Percentiles rank a stretch among this genome's conserved stretches.
Conservation (phyloP, 2,329 filamentous ascomycete genomes). For the Fusarium sacchari region DNA sequence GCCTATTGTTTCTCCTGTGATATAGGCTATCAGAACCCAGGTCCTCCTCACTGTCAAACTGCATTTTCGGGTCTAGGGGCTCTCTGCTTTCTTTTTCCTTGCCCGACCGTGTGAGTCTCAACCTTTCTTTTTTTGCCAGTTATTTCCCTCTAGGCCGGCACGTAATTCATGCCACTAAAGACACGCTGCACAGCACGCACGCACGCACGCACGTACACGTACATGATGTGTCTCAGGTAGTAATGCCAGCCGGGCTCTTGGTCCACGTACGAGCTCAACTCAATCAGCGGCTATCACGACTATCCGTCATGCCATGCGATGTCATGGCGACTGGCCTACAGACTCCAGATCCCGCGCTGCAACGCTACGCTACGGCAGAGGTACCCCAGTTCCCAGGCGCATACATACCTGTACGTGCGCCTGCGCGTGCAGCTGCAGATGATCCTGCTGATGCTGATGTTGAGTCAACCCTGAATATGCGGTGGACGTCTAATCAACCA, state of each 20-base stretch:
- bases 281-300: constrained; percentile 2
- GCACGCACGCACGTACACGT: background rate
- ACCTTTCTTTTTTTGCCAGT: constrained; percentile 27
- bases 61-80: background rate
- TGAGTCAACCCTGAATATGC: constrained; percentile 18
- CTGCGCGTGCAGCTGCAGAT: constrained; percentile 10
- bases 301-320: background rate
- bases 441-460: background rate
- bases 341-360: constrained; percentile 26
- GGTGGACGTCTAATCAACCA: constrained; percentile 21
- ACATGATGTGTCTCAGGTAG: constrained; percentile 26
- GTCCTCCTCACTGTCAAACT: background rate
- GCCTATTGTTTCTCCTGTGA: background rate
- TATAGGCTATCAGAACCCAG: background rate
- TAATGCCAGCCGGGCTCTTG: constrained; percentile 14
- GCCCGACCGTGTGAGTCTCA: background rate
- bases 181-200: constrained; percentile 1
- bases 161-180: constrained; percentile 9
- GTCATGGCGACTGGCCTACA: background rate
- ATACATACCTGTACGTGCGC: background rate
- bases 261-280: background rate
- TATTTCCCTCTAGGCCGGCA: constrained; percentile 19
- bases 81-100: constrained; percentile 25
- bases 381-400: constrained; percentile 14
- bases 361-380: constrained; percentile 22